Evolutionary conservation across 441 rosid genomes (phyloP).

Genomic region (Arabidopsis hybrid): DNA sequence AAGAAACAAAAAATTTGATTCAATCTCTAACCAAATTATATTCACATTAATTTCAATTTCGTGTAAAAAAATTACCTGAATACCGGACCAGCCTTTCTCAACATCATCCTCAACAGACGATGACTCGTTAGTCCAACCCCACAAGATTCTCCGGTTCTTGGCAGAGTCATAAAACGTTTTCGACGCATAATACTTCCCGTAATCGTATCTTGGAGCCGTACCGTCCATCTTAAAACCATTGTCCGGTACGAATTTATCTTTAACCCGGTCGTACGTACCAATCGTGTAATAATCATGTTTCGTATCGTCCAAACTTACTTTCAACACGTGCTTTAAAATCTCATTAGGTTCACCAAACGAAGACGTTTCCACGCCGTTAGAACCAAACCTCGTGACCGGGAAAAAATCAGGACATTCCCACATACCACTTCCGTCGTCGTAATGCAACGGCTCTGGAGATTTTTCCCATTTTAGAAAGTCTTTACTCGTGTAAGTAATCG

Average conservation of each 20-base stretch:
- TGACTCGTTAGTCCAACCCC: slow-evolving; percentile 87
- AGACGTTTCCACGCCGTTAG: slow-evolving; percentile 57
- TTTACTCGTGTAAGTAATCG: slow-evolving; percentile 59
- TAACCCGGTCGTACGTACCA: slow-evolving; percentile 54
- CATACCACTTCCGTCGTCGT: slow-evolving; percentile 70
- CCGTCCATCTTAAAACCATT: slow-evolving; percentile 51
- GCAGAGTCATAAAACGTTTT: slow-evolving; percentile 71
- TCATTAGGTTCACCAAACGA: slow-evolving; percentile 30
- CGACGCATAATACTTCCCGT: slow-evolving; percentile 87
- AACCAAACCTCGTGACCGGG: slow-evolving; percentile 47
- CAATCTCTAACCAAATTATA: not conserved
- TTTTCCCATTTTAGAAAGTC: slow-evolving; percentile 68
- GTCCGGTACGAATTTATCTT: slow-evolving; percentile 62
- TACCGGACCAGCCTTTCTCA: slow-evolving; percentile 87
- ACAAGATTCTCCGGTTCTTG: slow-evolving; percentile 58
- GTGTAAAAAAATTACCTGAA: slow-evolving; percentile 55
- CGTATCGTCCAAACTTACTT: slow-evolving; percentile 65
- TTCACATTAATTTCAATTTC: not conserved
- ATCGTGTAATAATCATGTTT: slow-evolving; percentile 69
- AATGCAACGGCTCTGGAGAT: slow-evolving; percentile 60
- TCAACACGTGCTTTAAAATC: slow-evolving; percentile 58
- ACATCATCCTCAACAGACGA: slow-evolving; percentile 52
- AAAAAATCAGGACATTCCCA: slow-evolving; percentile 95
- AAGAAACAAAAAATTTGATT: not conserved
- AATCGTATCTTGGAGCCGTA: slow-evolving; percentile 69